Percentiles rank a stretch among this genome's conserved stretches.
Evolutionary conservation across 2,329 filamentous ascomycete genomes (phyloP).

Genomic region (Ambrosiella xylebori): DNA sequence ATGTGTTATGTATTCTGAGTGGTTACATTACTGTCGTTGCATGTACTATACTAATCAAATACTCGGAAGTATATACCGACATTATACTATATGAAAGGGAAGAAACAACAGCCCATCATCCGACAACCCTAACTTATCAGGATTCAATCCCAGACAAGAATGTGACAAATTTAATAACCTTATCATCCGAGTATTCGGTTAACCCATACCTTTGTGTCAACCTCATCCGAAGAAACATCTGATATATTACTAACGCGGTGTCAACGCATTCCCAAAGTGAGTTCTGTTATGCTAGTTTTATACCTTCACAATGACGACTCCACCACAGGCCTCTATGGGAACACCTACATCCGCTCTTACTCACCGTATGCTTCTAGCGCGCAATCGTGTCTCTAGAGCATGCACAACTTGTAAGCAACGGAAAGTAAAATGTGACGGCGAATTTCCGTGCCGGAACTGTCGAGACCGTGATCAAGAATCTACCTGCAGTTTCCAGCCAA

Average conservation of each 20-base stretch:
- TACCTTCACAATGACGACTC: not conserved
- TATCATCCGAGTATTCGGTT: not conserved
- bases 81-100: no score
- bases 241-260: not conserved
- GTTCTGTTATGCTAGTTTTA: no score
- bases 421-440: constrained; percentile 39
- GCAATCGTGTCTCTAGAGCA: constrained; percentile 32
- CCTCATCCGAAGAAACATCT: not conserved
- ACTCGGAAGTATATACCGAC: no score
- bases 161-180: not conserved
- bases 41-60: no score
- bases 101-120: no score
- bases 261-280: not conserved
- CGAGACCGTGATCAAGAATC: constrained; percentile 25
- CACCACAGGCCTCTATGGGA: not conserved
- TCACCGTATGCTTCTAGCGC: constrained; percentile 16
- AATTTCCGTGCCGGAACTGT: constrained; percentile 35
- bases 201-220: not conserved
- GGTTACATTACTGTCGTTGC: no score
- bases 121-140: no score
- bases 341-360: not conserved
- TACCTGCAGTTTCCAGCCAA: constrained; percentile 21
- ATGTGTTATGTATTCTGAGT: no score
- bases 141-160: no score
- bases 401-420: constrained; percentile 37